Conservation (phyloP, 306 rosid genomes). For the Boehmeria nivea region DNA sequence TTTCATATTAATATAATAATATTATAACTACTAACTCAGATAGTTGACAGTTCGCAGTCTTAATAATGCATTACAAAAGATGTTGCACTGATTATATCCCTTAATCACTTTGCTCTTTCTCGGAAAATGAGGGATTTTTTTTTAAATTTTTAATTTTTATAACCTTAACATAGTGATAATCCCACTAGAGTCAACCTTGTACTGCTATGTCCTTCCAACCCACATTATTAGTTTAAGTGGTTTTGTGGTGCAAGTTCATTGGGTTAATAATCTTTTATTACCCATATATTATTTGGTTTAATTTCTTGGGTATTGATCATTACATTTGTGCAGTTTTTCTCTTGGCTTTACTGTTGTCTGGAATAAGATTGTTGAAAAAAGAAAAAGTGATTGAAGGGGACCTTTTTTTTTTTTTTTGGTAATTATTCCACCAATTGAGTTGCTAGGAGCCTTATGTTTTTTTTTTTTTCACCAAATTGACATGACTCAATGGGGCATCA, state of each 20-base stretch:
- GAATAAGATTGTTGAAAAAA: not conserved
- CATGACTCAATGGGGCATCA: not conserved
- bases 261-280: not conserved
- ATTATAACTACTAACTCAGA: not conserved
- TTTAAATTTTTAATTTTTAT: not conserved
- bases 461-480: slow-evolving; percentile 6
- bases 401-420: too few relatives aligned
- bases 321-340: not conserved
- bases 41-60: not conserved
- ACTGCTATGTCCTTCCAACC: slow-evolving; percentile 9
- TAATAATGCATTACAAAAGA: not conserved
- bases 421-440: slow-evolving; percentile 8
- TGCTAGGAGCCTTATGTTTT: slow-evolving; percentile 2
- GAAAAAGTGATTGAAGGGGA: too few relatives aligned
- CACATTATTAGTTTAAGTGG: not conserved
- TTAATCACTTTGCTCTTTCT: slow-evolving; percentile 9
- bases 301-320: not conserved
- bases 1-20: too few relatives aligned
- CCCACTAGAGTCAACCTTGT: slow-evolving; percentile 16
- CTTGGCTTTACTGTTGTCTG: too few relatives aligned
- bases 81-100: not conserved
- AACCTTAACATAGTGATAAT: too few relatives aligned
- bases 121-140: not conserved
- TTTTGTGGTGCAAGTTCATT: not conserved
- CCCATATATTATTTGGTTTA: not conserved